Evolutionary conservation across 1,284 basidiomycete genomes (phyloP).

Genomic region (Heterobasidion occidentale): DNA sequence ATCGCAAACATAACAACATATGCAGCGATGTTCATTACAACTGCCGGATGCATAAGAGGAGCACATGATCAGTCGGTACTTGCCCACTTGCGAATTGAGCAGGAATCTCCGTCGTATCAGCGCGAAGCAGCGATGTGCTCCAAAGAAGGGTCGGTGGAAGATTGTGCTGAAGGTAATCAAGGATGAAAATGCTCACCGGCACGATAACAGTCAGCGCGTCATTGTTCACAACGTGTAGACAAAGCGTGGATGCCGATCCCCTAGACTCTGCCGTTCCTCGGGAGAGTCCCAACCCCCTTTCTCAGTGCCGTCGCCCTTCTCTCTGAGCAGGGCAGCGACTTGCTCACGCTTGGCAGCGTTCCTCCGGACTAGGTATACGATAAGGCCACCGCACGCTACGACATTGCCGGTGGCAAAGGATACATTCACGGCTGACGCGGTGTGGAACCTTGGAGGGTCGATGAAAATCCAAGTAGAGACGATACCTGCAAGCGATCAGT

Average conservation of each 20-base stretch:
- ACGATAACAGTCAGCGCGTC: not conserved
- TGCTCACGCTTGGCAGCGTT: conserved; percentile 6
- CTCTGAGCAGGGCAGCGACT: conserved; percentile 1
- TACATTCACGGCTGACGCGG: conserved; percentile 9
- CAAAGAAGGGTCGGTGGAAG: no score
- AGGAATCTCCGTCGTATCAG: no score
- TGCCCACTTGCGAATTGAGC: no score
- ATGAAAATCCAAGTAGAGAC: conserved; percentile 2
- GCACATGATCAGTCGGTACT: no score
- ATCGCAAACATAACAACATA: no score
- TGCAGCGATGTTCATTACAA: no score
- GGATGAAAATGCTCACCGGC: no score
- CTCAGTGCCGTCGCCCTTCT: conserved; percentile 3
- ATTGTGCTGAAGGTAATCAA: no score
- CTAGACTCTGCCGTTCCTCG: conserved; percentile 7
- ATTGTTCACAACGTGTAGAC: conserved; percentile 8
- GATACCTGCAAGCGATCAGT: conserved; percentile 19
- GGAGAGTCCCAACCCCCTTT: conserved; percentile 8
- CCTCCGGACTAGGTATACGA: conserved; percentile 3
- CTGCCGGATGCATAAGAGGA: no score
- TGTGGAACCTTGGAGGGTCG: conserved; percentile 9
- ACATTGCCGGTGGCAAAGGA: conserved; percentile 6
- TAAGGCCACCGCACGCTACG: not conserved
- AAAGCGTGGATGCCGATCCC: conserved; percentile 12
- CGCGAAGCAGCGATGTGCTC: no score